Percentiles rank a stretch among this genome's conserved stretches.
Evolutionary conservation across 75 land plant species (phyloP).

Genomic region (Pinus taeda): DNA sequence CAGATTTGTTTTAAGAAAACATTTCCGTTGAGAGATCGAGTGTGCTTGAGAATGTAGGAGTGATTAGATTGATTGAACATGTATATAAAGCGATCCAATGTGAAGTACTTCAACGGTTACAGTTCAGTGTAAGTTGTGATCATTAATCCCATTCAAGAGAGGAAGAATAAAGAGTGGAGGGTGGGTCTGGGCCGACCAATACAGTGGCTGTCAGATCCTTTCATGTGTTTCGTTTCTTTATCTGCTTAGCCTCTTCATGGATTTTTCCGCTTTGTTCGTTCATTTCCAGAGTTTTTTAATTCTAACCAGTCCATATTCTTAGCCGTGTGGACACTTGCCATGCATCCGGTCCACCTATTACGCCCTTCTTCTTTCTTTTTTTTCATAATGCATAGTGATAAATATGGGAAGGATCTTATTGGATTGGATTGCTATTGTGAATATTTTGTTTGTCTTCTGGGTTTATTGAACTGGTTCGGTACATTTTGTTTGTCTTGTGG

Average conservation of each 20-base stretch:
- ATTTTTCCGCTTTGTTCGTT: too few relatives aligned
- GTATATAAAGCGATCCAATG: conserved; percentile 5
- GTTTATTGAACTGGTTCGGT: too few relatives aligned
- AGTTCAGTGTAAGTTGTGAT: not conserved
- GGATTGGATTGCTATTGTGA: too few relatives aligned
- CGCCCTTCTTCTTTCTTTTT: too few relatives aligned
- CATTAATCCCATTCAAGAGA: not conserved
- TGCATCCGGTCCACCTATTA: too few relatives aligned
- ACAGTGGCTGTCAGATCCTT: not conserved
- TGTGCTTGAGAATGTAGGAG: not conserved
- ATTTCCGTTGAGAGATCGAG: not conserved
- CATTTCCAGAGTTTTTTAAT: too few relatives aligned
- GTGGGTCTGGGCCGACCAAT: not conserved
- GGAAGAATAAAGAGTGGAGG: not conserved
- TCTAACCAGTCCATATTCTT: too few relatives aligned
- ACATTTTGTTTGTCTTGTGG: too few relatives aligned
- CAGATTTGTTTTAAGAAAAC: not conserved
- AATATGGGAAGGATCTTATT: too few relatives aligned
- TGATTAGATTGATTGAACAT: not conserved
- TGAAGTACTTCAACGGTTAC: not conserved
- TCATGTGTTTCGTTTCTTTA: not conserved
- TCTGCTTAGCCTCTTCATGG: not conserved
- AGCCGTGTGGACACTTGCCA: too few relatives aligned
- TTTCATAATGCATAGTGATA: too few relatives aligned
- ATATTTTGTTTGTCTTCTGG: too few relatives aligned